phyloP scores from a whole-genome alignment of 805 yeast genomes.

The Debaryomyces tyrocola region DNA sequence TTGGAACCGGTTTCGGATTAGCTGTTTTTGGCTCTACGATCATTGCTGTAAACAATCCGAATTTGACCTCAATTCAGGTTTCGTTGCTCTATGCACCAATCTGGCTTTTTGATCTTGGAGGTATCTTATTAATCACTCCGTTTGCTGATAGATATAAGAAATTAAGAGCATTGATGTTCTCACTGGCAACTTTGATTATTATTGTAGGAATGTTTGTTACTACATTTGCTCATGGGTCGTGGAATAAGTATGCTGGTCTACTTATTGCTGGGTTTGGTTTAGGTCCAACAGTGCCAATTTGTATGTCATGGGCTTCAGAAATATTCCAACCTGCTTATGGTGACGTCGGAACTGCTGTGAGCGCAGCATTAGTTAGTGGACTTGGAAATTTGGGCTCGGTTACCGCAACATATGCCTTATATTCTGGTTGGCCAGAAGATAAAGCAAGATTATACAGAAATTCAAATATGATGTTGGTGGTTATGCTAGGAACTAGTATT shows the following conservation, averaged over 20 bases:
- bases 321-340: constrained; percentile 71
- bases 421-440: constrained; percentile 87
- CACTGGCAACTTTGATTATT: constrained; percentile 61
- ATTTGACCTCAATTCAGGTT: constrained; percentile 62
- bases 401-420: constrained; percentile 80
- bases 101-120: constrained; percentile 82
- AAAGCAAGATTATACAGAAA: constrained; percentile 56
- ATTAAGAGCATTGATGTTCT: constrained; percentile 62
- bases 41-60: constrained; percentile 63
- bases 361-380: constrained; percentile 82
- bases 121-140: constrained; percentile 74
- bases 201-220: constrained; percentile 74
- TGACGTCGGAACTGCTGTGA: constrained; percentile 81
- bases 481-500: constrained; percentile 74
- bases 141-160: constrained; percentile 69
- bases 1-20: constrained; percentile 85
- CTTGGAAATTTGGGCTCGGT: constrained; percentile 82
- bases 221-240: constrained; percentile 69
- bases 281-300: constrained; percentile 88
- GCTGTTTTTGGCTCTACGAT: constrained; percentile 84
- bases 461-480: constrained; percentile 82
- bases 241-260: constrained; percentile 81
- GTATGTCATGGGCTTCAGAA: constrained; percentile 82
- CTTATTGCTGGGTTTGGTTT: constrained; percentile 82
- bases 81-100: constrained; percentile 84